phyloP scores from a whole-genome alignment of 768 basidiomycete genomes.

The Boletus sp. region DNA sequence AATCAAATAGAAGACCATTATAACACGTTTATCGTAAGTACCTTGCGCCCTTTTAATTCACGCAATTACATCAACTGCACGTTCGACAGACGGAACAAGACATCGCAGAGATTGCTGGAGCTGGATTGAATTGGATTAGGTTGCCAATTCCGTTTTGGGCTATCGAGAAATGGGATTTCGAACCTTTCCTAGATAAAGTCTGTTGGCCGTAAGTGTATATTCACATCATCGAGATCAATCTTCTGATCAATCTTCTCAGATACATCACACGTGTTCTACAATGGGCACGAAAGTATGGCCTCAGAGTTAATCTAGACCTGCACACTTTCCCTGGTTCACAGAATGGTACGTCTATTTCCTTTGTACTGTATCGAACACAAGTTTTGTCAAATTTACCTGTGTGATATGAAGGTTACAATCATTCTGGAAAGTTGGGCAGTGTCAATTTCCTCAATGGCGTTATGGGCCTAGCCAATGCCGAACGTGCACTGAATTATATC shows the following conservation, averaged over 20 bases:
- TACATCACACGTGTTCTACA: slow-evolving; percentile 72
- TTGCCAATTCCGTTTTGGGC: slow-evolving; percentile 86
- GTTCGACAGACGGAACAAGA: slow-evolving; percentile 75
- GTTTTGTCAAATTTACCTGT: neutral
- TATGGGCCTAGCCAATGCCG: slow-evolving; percentile 86
- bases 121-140: slow-evolving; percentile 82
- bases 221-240: neutral
- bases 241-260: slow-evolving; percentile 29
- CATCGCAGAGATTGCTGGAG: slow-evolving; percentile 84
- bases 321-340: slow-evolving; percentile 79
- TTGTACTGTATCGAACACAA: neutral
- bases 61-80: neutral
- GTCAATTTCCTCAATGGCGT: slow-evolving; percentile 65
- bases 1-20: slow-evolving; percentile 74
- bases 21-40: slow-evolving; percentile 72
- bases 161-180: slow-evolving; percentile 67
- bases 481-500: slow-evolving; percentile 74
- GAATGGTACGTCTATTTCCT: slow-evolving; percentile 45
- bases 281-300: slow-evolving; percentile 88
- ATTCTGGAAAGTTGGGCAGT: slow-evolving; percentile 58
- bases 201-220: slow-evolving; percentile 60
- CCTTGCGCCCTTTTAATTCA: neutral
- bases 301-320: slow-evolving; percentile 79
- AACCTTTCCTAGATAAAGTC: slow-evolving; percentile 72
- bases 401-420: slow-evolving; percentile 44